A percentile compares a stretch with the other conserved stretches of the same genome.
phyloP scores from a whole-genome alignment of 2,329 filamentous ascomycete species.

The Zymoseptoria crescenta region DNA sequence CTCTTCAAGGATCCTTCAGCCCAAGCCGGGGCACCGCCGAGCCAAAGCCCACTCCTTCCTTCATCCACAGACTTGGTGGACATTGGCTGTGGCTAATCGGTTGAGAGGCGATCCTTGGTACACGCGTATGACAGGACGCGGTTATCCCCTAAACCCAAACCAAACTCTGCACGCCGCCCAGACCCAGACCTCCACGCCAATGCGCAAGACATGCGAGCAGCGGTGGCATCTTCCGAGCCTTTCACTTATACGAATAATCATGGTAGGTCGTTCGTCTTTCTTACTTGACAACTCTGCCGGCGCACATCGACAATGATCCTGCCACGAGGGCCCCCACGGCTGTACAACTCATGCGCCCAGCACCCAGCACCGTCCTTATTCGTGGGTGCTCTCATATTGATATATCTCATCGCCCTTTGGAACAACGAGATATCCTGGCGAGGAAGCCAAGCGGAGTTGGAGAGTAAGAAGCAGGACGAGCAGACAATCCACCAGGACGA shows the following conservation, averaged over 20 bases:
- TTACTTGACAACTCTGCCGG: background rate
- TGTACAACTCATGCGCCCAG: background rate
- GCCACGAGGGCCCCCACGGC: background rate
- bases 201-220: background rate
- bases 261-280: background rate
- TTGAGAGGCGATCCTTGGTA: background rate
- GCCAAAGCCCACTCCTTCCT: background rate
- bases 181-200: background rate
- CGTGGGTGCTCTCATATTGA: background rate
- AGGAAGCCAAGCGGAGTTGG: background rate
- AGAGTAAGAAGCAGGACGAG: background rate
- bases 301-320: background rate
- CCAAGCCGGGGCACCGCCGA: background rate
- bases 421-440: background rate
- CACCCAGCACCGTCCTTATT: background rate
- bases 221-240: background rate
- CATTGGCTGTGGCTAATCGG: background rate
- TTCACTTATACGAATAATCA: background rate
- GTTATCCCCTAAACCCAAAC: background rate
- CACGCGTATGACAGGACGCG: background rate
- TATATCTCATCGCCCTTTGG: background rate
- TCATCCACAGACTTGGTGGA: background rate
- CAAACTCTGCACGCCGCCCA: background rate
- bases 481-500: too few relatives aligned
- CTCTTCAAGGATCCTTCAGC: too few relatives aligned